Base-by-base conservation (phyloP, 805 yeast genomes). In the Ogataea allantospora region DNA sequence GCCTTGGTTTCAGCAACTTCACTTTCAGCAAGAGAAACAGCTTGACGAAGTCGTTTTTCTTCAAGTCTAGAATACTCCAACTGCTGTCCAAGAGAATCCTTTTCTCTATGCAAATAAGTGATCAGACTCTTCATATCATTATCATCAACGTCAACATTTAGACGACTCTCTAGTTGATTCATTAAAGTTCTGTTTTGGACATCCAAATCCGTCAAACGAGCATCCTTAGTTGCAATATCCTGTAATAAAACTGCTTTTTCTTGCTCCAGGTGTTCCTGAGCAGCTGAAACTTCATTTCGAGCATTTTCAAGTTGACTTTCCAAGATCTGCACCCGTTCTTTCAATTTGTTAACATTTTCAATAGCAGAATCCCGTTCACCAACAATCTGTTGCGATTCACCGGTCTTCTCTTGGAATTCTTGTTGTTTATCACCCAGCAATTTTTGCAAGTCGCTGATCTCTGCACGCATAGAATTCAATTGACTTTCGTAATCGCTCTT, bases 161-260 rank as follows among this genome's bases (percentile, higher is more conserved):
- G 49, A 1, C 55, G 41, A 15, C 49, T 57, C 31, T 61, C 91
- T 18, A 88, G 59, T 57, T 86, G 93, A 46, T 78, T 80, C 42
- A 81, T 71, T 12, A 87, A 63, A 5, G 85, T 66, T 33, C 75
- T 67, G 54, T 86, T 84, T 55, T 86, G 95, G n/a, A 75, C 67
- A 10, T 74, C 65, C 25, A 85, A 60, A 35, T 80, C 88, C 15
- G 73, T 69, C 17, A 75, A 52, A 43, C 78, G 73, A 3, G 60
- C 48, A 15, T 67, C 68, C 7, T 73, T 61, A 15, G 57, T 46
- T n/a, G 62, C 67, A 30, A 83, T 53, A 37, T 77, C 76, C 28
- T 68, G 71, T 38, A 73, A 77, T 18, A 69, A 58, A 1, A 59
- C 56, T 2, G 51, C 28, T 48, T 60, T 68, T 49, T 74, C 75